A percentile compares a stretch with the other conserved stretches of the same genome.
Conservation (phyloP, 768 basidiomycete genomes). For the Rhizopogon vesiculosus region DNA sequence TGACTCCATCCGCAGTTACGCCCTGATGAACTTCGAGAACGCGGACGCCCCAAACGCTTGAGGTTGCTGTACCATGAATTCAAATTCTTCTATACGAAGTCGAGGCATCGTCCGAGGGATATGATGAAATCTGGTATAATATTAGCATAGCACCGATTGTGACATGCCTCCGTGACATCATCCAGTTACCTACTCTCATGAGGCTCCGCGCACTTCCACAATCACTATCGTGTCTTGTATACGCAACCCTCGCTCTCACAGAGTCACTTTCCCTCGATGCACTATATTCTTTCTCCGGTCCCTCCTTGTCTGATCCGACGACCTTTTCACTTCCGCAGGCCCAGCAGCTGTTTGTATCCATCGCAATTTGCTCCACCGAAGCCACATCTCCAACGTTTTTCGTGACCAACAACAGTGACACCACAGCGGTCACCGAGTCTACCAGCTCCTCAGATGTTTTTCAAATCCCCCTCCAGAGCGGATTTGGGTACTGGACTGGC, state of each 20-base stretch:
- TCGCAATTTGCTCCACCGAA: constrained; percentile 42
- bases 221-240: constrained; percentile 3
- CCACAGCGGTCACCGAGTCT: background rate
- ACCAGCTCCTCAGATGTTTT: constrained; percentile 33
- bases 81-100: too few species aligned
- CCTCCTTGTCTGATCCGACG: constrained; percentile 27
- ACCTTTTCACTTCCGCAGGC: constrained; percentile 38
- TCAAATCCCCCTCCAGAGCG: constrained; percentile 45
- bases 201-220: background rate
- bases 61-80: too few species aligned
- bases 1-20: too few species aligned
- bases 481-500: constrained; percentile 50
- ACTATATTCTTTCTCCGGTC: constrained; percentile 27
- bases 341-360: constrained; percentile 36
- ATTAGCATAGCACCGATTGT: too few species aligned
- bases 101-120: too few species aligned
- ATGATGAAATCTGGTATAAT: too few species aligned
- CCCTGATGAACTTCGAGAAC: too few species aligned
- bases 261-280: constrained; percentile 31
- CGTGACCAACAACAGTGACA: constrained; percentile 38
- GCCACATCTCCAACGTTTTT: constrained; percentile 47
- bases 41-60: too few species aligned
- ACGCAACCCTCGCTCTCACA: constrained; percentile 1
- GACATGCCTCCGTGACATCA: too few species aligned
- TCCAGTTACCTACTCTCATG: too few species aligned